Conservation (phyloP, 257 asterid genomes). For the Penstemon eatonii region DNA sequence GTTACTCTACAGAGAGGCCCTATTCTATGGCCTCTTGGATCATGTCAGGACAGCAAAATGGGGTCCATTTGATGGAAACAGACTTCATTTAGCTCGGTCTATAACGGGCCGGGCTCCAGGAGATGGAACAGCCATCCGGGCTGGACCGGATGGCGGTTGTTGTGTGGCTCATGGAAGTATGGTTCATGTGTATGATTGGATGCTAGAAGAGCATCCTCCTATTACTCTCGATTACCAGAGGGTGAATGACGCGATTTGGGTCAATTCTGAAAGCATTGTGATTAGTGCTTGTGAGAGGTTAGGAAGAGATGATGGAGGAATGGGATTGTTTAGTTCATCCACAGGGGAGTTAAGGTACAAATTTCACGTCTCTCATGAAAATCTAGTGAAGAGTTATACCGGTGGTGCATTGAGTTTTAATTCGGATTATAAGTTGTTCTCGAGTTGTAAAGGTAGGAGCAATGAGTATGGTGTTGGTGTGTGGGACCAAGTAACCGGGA, state of each 20-base stretch:
- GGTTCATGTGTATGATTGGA: constrained; percentile 96
- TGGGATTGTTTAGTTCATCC: constrained; percentile 70
- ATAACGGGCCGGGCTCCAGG: constrained; percentile 80
- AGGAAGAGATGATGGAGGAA: constrained; percentile 84
- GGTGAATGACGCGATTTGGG: constrained; percentile 81
- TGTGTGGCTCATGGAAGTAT: constrained; percentile 93
- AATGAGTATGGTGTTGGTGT: constrained; percentile 90
- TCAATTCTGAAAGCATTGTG: constrained; percentile 63
- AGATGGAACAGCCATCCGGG: constrained; percentile 87
- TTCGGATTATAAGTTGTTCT: constrained; percentile 70
- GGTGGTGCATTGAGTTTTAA: constrained; percentile 79
- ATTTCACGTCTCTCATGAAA: constrained; percentile 70
- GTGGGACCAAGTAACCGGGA: constrained; percentile 85
- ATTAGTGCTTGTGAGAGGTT: constrained; percentile 78
- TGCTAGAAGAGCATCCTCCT: constrained; percentile 78
- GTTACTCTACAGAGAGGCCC: constrained; percentile 69
- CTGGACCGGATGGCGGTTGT: constrained; percentile 89
- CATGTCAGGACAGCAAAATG: constrained; percentile 81
- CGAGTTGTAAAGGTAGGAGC: constrained; percentile 87
- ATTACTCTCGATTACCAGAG: constrained; percentile 83
- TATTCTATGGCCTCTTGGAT: constrained; percentile 68
- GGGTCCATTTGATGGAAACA: constrained; percentile 86
- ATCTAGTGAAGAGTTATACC: constrained; percentile 63
- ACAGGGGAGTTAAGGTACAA: constrained; percentile 68
- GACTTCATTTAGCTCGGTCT: constrained; percentile 49